Evolutionary conservation across 1,139 yeast species (phyloP), one percentile per base, ranked within the genome.

Genomic region (Kodamaea sp.): DNA sequence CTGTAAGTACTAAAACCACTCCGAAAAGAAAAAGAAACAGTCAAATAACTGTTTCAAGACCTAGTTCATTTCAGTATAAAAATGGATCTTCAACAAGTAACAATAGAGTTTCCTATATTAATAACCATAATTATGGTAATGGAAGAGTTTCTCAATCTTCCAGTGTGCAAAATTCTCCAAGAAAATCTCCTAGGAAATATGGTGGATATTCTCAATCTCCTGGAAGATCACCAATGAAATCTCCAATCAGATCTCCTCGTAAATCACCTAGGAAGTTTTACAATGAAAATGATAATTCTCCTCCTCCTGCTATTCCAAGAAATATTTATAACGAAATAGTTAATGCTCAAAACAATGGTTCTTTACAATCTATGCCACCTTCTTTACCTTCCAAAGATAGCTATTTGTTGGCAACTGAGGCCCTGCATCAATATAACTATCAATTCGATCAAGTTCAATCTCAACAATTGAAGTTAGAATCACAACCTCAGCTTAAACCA

Each of bases 301-400:
- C 49, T 27, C 58, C 51, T 6, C 67, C 70, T 11, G 68, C 70
- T 4, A 57, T 68, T 28, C 77, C 77, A 6, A 60, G 75, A 48
- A 71, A 71, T 42, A 66, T 72, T 34, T 73, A 72, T 49, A 65
- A 71, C 48, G 78, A 73, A 45, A 68, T 73, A 40, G 65, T 71
- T 30, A 58, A 62, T 12, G 73, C 74, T 25, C 73, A 67, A 48
- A 58, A 57, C 36, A 52, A 47, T 38, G 60, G 46, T 2, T 53
- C 65, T 1, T 41, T 51, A 20, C 60, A 56, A 22, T 55, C 65
- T 9, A 54, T 65, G 57, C 69, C 73, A 6, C 73, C 73, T 11
- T 57, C 72, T 2, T 56, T 69, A 40, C 75, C 75, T 8, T 66
- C 74, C 2, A 69, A 70, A 39, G 75, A 69, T 45, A 60, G 48